A percentile compares a stretch with the other conserved stretches of the same genome.
These are phyloP conservation scores for Talaromyces sp. DNA, from an alignment of 2,329 filamentous ascomycete genomes.

Conservation along the genomic window DNA sequence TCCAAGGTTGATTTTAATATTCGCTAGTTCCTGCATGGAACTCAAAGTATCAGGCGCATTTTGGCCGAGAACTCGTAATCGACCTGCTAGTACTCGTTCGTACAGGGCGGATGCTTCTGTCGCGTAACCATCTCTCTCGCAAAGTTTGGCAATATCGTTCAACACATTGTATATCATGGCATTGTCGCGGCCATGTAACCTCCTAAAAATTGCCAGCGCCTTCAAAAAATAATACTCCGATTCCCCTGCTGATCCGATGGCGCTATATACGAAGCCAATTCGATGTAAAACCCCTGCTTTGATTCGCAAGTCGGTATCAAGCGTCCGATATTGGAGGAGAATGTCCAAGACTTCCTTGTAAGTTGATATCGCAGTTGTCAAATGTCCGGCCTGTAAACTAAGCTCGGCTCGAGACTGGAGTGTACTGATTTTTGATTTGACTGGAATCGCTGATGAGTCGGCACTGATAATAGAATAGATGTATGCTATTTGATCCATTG, in stretches of 20 bases:
- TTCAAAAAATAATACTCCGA: constrained; percentile 26
- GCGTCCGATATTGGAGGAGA: constrained; percentile 18
- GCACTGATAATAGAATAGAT: constrained; percentile 25
- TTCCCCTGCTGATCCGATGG: constrained; percentile 21
- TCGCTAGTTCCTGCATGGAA: constrained; percentile 27
- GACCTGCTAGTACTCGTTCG: constrained; percentile 26
- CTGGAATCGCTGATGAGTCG: constrained; percentile 17
- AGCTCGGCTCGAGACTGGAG: constrained; percentile 20
- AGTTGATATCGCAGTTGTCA: constrained; percentile 19
- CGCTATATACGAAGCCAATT: constrained; percentile 22
- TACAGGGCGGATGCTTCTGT: constrained; percentile 27
- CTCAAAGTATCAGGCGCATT: constrained; percentile 27
- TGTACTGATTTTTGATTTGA: constrained; percentile 18
- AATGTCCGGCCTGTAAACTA: constrained; percentile 19
- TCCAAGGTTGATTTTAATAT: constrained; percentile 22
- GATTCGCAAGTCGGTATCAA: constrained; percentile 21
- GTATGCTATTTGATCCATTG: constrained; percentile 25
- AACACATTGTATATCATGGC: constrained; percentile 24
- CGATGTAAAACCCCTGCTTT: constrained; percentile 23
- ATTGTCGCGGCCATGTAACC: constrained; percentile 24
- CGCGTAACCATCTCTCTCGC: constrained; percentile 26
- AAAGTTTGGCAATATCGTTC: constrained; percentile 25
- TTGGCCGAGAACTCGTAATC: constrained; percentile 24
- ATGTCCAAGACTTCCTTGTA: constrained; percentile 21
- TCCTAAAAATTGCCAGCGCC: constrained; percentile 24